These are phyloP conservation scores for Buddleja alternifolia DNA, from an alignment of 257 asterid genomes.

Conservation along the genomic window DNA sequence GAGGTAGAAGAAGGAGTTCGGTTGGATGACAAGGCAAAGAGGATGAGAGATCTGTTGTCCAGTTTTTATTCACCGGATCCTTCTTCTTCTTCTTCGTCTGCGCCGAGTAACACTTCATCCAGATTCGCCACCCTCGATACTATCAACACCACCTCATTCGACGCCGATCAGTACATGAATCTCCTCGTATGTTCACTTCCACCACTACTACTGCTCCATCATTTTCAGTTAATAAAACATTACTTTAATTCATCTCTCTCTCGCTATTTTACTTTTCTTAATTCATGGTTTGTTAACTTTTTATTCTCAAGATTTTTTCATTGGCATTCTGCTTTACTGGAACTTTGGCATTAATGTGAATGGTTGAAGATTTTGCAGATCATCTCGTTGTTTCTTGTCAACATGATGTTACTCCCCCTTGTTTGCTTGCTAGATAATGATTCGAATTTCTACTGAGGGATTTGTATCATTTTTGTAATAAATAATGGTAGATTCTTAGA, in stretches of 20 bases:
- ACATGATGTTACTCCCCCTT: background rate
- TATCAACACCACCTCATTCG: slow-evolving; percentile 82
- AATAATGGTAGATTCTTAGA: background rate
- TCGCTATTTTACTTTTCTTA: background rate
- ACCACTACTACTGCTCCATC: background rate
- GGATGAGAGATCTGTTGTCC: slow-evolving; percentile 95
- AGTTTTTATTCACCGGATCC: slow-evolving; percentile 91
- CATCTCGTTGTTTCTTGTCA: background rate
- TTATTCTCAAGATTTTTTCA: background rate
- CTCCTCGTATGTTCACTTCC: slow-evolving; percentile 79
- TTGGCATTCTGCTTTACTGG: background rate
- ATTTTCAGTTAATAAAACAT: background rate
- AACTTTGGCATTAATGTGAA: background rate
- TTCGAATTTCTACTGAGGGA: slow-evolving; percentile 4
- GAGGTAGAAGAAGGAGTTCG: slow-evolving; percentile 60
- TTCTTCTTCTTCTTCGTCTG: slow-evolving; percentile 46
- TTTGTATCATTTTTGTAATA: background rate
- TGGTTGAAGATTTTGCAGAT: background rate
- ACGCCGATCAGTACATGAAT: slow-evolving; percentile 96
- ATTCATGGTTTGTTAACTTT: background rate
- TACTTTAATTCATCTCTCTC: background rate
- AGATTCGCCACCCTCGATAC: slow-evolving; percentile 97
- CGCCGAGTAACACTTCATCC: slow-evolving; percentile 52
- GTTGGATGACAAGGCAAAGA: slow-evolving; percentile 93
- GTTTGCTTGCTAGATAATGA: background rate